Evolutionary conservation across 768 basidiomycete genomes (phyloP).

Genomic region (Pholiota molesta): DNA sequence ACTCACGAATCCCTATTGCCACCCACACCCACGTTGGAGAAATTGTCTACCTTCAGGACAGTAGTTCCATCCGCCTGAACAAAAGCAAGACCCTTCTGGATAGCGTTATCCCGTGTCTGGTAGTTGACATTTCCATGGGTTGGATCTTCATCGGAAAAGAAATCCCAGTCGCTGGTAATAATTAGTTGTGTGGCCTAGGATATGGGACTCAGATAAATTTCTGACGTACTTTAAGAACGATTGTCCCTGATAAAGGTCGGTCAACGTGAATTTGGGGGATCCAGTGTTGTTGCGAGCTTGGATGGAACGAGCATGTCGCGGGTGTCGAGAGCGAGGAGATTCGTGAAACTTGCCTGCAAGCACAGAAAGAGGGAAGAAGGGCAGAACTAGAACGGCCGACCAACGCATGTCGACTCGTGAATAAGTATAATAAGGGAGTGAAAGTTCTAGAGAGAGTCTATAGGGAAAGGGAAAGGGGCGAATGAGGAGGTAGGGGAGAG

Average conservation of each 20-base stretch:
- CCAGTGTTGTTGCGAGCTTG: conserved; percentile 24
- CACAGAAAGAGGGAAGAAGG: conserved; percentile 23
- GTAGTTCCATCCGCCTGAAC: conserved; percentile 60
- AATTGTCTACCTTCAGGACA: conserved; percentile 66
- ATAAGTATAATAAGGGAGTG: conserved; percentile 7
- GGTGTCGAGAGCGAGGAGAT: conserved; percentile 23
- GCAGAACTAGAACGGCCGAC: conserved; percentile 20
- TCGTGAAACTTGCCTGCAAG: conserved; percentile 35
- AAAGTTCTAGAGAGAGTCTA: background rate
- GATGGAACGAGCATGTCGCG: conserved; percentile 17
- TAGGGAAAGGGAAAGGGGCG: conserved; percentile 13
- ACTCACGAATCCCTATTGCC: conserved; percentile 59
- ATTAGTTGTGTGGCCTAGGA: background rate
- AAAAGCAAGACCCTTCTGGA: conserved; percentile 56
- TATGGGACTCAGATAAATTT: background rate
- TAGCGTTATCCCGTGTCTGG: conserved; percentile 48
- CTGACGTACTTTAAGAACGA: conserved; percentile 60
- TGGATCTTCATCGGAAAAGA: conserved; percentile 65
- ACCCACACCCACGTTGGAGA: conserved; percentile 47
- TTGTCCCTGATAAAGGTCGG: conserved; percentile 46
- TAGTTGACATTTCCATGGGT: conserved; percentile 74
- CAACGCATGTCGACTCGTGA: conserved; percentile 18
- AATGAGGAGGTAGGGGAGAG: conserved; percentile 7
- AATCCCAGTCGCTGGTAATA: conserved; percentile 60
- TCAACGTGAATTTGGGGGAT: conserved; percentile 28